Conservation (phyloP, 2,329 filamentous ascomycete species). For the Colletotrichum kahawae region DNA sequence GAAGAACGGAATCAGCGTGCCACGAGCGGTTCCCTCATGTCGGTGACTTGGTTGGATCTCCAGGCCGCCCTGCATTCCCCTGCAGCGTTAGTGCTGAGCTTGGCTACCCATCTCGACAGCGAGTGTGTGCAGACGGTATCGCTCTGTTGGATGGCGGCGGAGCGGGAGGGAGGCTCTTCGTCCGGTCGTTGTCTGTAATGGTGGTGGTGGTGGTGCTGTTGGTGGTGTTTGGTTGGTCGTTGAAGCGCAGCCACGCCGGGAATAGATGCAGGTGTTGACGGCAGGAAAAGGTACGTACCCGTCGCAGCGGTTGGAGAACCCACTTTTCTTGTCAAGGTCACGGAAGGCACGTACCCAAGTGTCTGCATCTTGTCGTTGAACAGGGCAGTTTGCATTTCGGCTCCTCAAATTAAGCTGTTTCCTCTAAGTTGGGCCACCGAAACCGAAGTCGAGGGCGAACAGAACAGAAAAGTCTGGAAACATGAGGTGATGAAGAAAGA, state of each 20-base stretch:
- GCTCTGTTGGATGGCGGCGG: background rate
- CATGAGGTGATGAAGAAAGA: too few species aligned
- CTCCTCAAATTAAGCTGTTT: background rate
- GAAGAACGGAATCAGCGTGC: background rate
- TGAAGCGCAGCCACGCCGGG: constrained; percentile 18
- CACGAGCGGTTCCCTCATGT: background rate
- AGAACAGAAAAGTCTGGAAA: background rate
- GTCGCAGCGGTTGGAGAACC: background rate
- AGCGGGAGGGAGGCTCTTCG: background rate
- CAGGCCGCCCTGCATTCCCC: background rate
- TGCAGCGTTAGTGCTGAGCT: constrained; percentile 2
- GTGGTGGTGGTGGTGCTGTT: background rate
- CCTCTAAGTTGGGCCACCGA: background rate
- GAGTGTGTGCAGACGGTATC: background rate
- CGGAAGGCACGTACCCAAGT: background rate
- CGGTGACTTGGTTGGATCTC: background rate
- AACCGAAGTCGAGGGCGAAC: background rate
- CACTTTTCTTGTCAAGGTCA: background rate
- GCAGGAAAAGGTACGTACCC: background rate
- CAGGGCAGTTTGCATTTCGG: background rate
- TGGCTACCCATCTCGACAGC: background rate
- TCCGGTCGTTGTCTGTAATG: background rate
- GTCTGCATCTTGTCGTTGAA: background rate
- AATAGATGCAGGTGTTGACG: background rate
- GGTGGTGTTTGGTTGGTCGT: background rate